phyloP scores from a whole-genome alignment of 2,329 filamentous ascomycete species.

The Ceratocystis huliohia region DNA sequence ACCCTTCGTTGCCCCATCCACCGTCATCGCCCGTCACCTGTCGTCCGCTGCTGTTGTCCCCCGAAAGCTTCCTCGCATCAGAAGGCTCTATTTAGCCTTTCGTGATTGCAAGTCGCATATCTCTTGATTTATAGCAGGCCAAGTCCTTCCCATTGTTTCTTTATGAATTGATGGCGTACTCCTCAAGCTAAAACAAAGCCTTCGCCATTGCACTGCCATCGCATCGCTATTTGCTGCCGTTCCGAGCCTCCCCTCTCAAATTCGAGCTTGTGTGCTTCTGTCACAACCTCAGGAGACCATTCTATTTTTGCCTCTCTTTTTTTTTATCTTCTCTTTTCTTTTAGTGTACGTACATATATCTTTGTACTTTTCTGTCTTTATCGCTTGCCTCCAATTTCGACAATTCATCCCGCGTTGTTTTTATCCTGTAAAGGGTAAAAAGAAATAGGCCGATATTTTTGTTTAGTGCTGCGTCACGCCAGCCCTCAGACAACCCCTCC shows the following conservation, averaged over 20 bases:
- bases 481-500: constrained; percentile 9
- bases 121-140: background rate
- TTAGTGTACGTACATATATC: background rate
- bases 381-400: background rate
- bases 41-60: background rate
- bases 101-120: constrained; percentile 13
- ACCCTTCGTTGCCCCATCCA: background rate
- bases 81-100: constrained; percentile 8
- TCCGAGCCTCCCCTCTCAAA: background rate
- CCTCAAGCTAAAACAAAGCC: background rate
- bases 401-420: background rate
- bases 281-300: background rate
- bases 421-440: background rate
- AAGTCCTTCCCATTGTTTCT: background rate
- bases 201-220: background rate
- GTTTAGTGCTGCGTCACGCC: constrained; percentile 9
- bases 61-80: background rate
- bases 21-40: background rate
- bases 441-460: constrained; percentile 3
- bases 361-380: background rate
- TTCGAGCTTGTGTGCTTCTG: background rate
- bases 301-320: background rate
- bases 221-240: background rate
- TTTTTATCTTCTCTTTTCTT: background rate
- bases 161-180: constrained; percentile 1